Evolutionary conservation across 768 basidiomycete genomes (phyloP).

Genomic region (Chiua virens): DNA sequence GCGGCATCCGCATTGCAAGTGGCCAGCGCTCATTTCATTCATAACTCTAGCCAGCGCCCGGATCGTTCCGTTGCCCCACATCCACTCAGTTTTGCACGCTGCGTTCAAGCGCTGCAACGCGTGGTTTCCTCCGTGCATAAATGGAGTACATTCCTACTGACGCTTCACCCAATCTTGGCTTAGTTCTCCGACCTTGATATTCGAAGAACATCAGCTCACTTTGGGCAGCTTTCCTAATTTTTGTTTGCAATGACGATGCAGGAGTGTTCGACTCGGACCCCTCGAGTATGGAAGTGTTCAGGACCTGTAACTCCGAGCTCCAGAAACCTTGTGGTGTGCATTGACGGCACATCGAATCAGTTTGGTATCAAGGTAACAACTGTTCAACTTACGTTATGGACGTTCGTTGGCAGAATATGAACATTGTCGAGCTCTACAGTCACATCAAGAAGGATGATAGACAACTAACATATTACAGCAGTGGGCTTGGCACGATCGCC

Average conservation of each 20-base stretch:
- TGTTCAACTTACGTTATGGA: neutral
- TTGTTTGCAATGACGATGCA: conserved; percentile 4
- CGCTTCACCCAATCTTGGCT: neutral
- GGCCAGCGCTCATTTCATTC: too few species aligned
- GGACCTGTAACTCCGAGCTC: neutral
- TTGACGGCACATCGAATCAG: conserved; percentile 43
- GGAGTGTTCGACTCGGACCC: neutral
- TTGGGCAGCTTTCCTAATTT: too few species aligned
- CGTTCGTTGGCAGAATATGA: conserved; percentile 35
- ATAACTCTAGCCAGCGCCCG: neutral
- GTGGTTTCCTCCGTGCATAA: conserved; percentile 5
- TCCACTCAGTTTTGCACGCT: conserved; percentile 9
- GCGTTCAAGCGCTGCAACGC: conserved; percentile 2
- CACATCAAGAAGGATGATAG: conserved; percentile 33
- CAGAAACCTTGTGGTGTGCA: conserved; percentile 32
- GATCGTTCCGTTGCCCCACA: neutral
- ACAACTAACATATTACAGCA: conserved; percentile 42
- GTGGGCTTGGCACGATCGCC: conserved; percentile 40
- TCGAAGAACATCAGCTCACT: neutral
- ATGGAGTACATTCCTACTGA: neutral
- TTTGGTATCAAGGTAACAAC: conserved; percentile 33
- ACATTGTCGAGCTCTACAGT: conserved; percentile 41
- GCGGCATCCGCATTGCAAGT: too few species aligned
- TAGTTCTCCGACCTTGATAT: too few species aligned
- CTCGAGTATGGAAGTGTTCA: conserved; percentile 4